Percentiles rank a stretch among this genome's conserved stretches.
Evolutionary conservation across 208 protist genomes (phyloP).

Genomic region (Trypanosoma mega): DNA sequence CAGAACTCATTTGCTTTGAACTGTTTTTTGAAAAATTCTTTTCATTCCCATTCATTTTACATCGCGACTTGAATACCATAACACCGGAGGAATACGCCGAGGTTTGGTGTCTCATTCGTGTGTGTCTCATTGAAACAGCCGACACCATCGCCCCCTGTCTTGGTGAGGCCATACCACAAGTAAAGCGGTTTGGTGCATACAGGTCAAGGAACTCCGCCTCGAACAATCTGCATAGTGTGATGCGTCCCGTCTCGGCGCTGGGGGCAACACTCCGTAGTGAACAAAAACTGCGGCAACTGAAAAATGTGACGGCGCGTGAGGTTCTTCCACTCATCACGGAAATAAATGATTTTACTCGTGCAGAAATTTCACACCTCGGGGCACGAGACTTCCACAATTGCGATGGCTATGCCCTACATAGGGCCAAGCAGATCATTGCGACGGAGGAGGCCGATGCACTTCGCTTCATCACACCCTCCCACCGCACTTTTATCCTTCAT

Average conservation of each 20-base stretch:
- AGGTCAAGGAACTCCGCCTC: too few relatives aligned
- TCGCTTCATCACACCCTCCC: slow-evolving; percentile 18
- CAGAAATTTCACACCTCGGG: slow-evolving; percentile 39
- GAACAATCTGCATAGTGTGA: too few relatives aligned
- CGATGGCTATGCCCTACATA: slow-evolving; percentile 43
- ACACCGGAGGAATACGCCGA: slow-evolving; percentile 64
- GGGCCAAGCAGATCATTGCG: slow-evolving; percentile 17
- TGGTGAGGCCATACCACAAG: not conserved
- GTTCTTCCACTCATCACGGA: slow-evolving; percentile 28
- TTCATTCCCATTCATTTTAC: slow-evolving; percentile 76
- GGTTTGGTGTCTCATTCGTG: slow-evolving; percentile 75
- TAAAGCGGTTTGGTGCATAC: too few relatives aligned
- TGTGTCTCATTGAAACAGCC: slow-evolving; percentile 55
- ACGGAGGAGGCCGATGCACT: slow-evolving; percentile 14
- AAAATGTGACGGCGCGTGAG: not conserved
- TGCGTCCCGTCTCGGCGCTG: not conserved
- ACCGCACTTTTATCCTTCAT: slow-evolving; percentile 30
- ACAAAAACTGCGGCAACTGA: not conserved
- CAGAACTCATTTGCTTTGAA: slow-evolving; percentile 62
- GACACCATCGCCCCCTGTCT: slow-evolving; percentile 3
- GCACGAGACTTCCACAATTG: slow-evolving; percentile 33
- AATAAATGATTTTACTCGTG: slow-evolving; percentile 38
- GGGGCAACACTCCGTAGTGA: not conserved
- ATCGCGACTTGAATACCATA: slow-evolving; percentile 52
- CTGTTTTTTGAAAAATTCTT: slow-evolving; percentile 87